Base-by-base conservation (phyloP, 495 filamentous ascomycete genomes). In the Lepraria neglecta region DNA sequence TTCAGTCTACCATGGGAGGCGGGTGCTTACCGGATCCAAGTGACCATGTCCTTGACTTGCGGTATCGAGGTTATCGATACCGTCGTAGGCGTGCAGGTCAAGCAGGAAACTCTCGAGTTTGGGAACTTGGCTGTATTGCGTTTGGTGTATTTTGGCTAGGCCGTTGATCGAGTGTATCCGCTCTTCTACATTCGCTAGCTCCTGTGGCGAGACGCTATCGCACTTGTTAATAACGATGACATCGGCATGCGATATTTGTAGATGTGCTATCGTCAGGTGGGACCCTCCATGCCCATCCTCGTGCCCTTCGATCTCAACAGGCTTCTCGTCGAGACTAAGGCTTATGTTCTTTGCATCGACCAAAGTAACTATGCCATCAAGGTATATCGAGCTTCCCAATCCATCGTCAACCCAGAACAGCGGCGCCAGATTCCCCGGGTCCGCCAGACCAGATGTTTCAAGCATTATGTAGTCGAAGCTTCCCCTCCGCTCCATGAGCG, bases 341-440 rank as follows among this genome's bases (percentile, higher is more conserved):
- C 92, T 71, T 38, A 97, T 87, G 67, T 97, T 97, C 73, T 91
- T 92, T 42, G 95, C 92, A 75, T 98, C 94, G 56, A 97, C 90
- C 2, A 98, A 78, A 4, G 95, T 97, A 46, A 98, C 90, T 54
- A 98, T 95, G 17, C 94, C 94, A 70, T 98, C 94, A 12, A 98
- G 84, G 71, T 92, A 97, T 65, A 98, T 95, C 19, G 85, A 89
- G 71, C 91, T 95, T 3, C 90, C 92, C 31, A 98, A 78, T 14
- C 91, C 94, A 53, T 96, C 91, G 67, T 98, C 94, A 46, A 97
- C 84, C 94, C 94, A 98, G 74, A 98, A 98, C 19, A 97, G 73
- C 0, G 95, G 94, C 3, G 95, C 94, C 48, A 98, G 84, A 66
- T 97, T 97, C 6, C 94, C 94, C 0, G 94, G 94, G 72, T 98